Evolutionary conservation across 2,329 filamentous ascomycete genomes (phyloP).

Genomic region (Alternaria hordeiaustralica): DNA sequence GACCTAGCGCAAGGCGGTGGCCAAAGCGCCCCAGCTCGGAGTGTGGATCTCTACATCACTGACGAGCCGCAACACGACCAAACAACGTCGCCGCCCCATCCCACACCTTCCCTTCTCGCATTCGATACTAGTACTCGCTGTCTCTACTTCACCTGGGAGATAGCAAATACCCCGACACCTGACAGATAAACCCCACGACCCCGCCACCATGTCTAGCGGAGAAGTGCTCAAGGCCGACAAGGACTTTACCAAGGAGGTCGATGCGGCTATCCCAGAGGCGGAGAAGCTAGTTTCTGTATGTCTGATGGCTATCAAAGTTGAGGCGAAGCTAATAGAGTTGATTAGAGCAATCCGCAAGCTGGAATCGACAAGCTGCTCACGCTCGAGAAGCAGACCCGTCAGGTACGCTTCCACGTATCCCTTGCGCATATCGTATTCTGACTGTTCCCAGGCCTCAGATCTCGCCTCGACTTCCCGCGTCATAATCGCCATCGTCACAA

Average conservation of each 20-base stretch:
- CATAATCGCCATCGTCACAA: constrained; percentile 85
- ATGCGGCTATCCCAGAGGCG: constrained; percentile 88
- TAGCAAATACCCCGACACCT: not conserved
- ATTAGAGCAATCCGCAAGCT: constrained; percentile 76
- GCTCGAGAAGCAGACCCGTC: constrained; percentile 96
- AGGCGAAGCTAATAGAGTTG: constrained; percentile 24
- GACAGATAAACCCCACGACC: constrained; percentile 18
- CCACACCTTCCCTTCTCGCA: not conserved
- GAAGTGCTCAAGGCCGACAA: constrained; percentile 89
- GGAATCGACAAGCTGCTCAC: constrained; percentile 92
- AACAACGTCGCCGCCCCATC: constrained; percentile 18
- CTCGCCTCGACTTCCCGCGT: constrained; percentile 92
- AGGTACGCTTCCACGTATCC: constrained; percentile 62
- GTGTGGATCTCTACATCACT: constrained; percentile 24
- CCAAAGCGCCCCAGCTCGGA: constrained; percentile 12
- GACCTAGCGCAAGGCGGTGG: constrained; percentile 12
- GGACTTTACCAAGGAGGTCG: constrained; percentile 97
- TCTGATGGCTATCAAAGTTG: not conserved
- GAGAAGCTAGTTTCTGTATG: constrained; percentile 85
- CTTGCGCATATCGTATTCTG: constrained; percentile 24
- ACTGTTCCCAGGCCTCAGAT: constrained; percentile 78
- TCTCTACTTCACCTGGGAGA: not conserved
- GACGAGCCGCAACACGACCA: constrained; percentile 23
- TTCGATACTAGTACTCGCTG: not conserved
- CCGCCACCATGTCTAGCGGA: constrained; percentile 75